These are phyloP conservation scores for Pilaira anomala DNA, from an alignment of 192 early-diverging fungal genomes.

Conservation along the genomic window DNA sequence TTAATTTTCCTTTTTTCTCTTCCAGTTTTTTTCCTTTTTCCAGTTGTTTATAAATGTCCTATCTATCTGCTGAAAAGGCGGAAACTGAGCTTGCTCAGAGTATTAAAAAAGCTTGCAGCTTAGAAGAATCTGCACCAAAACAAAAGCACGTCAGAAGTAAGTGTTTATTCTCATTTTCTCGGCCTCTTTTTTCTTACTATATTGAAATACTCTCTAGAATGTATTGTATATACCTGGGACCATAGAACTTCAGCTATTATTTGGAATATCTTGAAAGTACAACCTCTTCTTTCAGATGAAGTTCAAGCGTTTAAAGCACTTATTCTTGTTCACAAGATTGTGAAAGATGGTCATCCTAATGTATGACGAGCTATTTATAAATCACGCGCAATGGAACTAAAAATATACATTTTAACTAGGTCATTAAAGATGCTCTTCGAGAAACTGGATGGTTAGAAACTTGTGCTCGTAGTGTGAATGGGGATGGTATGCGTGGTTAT, in stretches of 20 bases:
- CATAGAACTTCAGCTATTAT: conserved; percentile 81
- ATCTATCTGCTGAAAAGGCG: conserved; percentile 58
- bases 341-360: conserved; percentile 84
- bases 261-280: conserved; percentile 83
- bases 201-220: conserved; percentile 36
- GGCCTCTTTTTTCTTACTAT: not conserved
- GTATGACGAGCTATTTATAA: conserved; percentile 39
- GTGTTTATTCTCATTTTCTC: conserved; percentile 6
- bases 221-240: conserved; percentile 95
- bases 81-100: conserved; percentile 83
- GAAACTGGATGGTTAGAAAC: conserved; percentile 85
- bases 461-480: conserved; percentile 49
- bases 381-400: not conserved
- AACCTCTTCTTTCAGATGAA: conserved; percentile 88
- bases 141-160: conserved; percentile 92
- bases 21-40: not conserved
- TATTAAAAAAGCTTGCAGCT: conserved; percentile 87
- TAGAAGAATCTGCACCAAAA: conserved; percentile 92
- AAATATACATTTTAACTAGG: conserved; percentile 38
- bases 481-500: conserved; percentile 61
- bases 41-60: conserved; percentile 22
- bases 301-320: conserved; percentile 96
- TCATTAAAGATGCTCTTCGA: conserved; percentile 78
- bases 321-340: conserved; percentile 93
- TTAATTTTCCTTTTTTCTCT: not conserved